Conservation (phyloP, 2,329 filamentous ascomycete genomes). For the Cordyceps farinosa region DNA sequence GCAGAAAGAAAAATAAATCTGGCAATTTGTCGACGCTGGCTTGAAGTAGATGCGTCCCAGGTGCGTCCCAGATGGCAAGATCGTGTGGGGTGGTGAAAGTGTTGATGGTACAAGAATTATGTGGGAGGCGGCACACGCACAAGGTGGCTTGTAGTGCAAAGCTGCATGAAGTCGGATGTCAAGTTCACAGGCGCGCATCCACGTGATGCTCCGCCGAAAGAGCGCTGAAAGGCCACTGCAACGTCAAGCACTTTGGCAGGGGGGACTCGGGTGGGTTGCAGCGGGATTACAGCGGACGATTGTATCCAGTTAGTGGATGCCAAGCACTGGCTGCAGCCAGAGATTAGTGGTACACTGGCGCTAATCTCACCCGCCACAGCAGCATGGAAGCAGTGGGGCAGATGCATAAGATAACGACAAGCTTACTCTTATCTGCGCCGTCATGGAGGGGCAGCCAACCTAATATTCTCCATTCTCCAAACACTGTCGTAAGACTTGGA, state of each 20-base stretch:
- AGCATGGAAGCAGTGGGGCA: slow-evolving; percentile 9
- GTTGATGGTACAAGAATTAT: neutral
- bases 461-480: slow-evolving; percentile 12
- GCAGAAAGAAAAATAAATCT: too few species aligned
- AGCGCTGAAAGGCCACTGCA: neutral
- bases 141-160: neutral
- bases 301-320: neutral
- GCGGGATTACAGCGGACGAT: neutral
- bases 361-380: neutral
- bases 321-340: neutral
- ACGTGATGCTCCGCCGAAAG: neutral
- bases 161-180: neutral
- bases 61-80: neutral
- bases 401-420: slow-evolving; percentile 13
- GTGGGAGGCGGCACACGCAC: neutral
- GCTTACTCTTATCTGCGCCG: slow-evolving; percentile 14
- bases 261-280: neutral
- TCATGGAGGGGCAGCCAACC: slow-evolving; percentile 7
- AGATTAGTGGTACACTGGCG: neutral
- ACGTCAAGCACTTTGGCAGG: neutral
- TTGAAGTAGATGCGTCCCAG: neutral
- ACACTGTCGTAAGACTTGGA: neutral
- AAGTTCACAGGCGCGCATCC: neutral
- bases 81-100: neutral
- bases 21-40: neutral